Conservation (phyloP, 2,329 filamentous ascomycete species). For the Ascochyta rabiei region DNA sequence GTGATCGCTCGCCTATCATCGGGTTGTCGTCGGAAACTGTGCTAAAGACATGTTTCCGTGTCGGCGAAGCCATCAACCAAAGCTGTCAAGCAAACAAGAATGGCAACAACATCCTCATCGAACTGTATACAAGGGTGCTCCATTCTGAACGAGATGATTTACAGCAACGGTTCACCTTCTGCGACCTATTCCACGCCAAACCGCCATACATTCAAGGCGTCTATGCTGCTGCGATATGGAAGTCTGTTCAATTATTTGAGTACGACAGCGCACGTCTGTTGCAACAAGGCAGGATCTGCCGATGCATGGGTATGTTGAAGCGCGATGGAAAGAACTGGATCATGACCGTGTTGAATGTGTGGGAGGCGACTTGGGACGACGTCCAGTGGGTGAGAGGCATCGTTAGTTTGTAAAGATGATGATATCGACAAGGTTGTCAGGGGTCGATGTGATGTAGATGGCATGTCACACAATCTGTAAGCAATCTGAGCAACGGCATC, state of each 20-base stretch:
- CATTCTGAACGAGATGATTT: conserved; percentile 61
- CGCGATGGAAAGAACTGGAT: conserved; percentile 52
- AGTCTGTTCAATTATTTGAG: conserved; percentile 53
- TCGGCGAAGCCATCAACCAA: conserved; percentile 64
- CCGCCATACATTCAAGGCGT: conserved; percentile 60
- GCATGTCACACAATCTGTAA: background rate
- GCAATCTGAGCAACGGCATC: background rate
- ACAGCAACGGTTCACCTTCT: conserved; percentile 69
- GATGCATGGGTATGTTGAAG: conserved; percentile 58
- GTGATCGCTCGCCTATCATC: conserved; percentile 60
- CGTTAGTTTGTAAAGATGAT: conserved; percentile 24
- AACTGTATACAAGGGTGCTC: conserved; percentile 67
- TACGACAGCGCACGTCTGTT: conserved; percentile 55
- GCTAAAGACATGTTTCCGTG: conserved; percentile 67
- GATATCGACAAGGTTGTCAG: background rate
- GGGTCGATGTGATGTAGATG: background rate
- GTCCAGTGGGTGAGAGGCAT: conserved; percentile 59
- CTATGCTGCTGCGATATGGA: conserved; percentile 53
- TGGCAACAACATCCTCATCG: conserved; percentile 60
- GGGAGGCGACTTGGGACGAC: conserved; percentile 61
- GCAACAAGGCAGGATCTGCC: conserved; percentile 50
- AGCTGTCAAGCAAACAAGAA: conserved; percentile 55
- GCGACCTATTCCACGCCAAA: conserved; percentile 65
- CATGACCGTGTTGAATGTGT: conserved; percentile 57
- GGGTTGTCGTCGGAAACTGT: conserved; percentile 56